Base-by-base conservation (phyloP, 176 grass and related monocot species). In the Musa troglodytarum region DNA sequence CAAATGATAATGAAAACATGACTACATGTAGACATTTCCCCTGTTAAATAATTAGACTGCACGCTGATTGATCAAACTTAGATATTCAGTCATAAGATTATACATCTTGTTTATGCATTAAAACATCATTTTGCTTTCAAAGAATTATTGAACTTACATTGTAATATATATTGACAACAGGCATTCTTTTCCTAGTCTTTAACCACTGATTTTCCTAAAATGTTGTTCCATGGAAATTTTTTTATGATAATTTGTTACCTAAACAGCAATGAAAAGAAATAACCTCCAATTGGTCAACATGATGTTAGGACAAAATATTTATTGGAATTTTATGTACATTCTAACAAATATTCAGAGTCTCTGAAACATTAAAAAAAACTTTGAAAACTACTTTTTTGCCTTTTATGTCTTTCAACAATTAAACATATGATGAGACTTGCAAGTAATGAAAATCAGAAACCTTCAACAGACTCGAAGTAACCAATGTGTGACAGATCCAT, bases 391-490 rank as follows among this genome's bases (percentile, higher is more conserved):
- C 16, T 58, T 58, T 13, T 13, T 13, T 58, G 1, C 16, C 16
- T 58, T 58, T 58, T 11, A 2, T 58, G 11, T 58, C 16, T 22
- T 8, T 21, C 55, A 49, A 75, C 10, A 61, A 34, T 4, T 19
- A 19, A 28, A 54, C 50, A 53, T 10, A 10, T 1, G 49, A 73
- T 14, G 29, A 72, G 50, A 28, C 61, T 14, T 63, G 57, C 13
- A 28, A 72, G 10, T 78, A 10, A 63, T 50, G 7, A 12, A 53
- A 24, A 78, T 58, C 7, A 54, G 12, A 55, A 84, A 97, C 93
- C 89, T 93, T 93, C 52, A 97, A 52, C 65, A 97, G 88, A 73
- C 86, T 97, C 80, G 93, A 93, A 75, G 93, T 97, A 51, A 97
- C 93, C 61, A 97, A 71, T 11, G 88, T 88, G 77, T 93, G 77